phyloP scores from a whole-genome alignment of 768 basidiomycete genomes.

The Pulveroboletus sp. region DNA sequence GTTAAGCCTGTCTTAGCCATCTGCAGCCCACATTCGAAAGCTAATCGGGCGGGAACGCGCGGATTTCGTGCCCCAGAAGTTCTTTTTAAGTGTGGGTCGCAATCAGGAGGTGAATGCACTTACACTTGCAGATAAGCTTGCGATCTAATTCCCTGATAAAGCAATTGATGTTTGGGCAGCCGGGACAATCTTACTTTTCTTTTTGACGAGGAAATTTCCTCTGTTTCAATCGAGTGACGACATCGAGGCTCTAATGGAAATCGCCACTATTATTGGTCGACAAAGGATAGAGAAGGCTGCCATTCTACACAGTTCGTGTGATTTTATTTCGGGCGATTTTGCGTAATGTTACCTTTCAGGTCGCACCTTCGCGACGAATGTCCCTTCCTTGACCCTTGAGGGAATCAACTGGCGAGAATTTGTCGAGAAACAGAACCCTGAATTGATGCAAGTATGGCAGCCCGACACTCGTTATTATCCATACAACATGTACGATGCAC shows the following conservation, averaged over 20 bases:
- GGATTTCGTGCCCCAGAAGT: slow-evolving; percentile 98
- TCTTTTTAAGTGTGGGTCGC: slow-evolving; percentile 88
- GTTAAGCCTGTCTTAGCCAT: background rate
- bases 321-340: background rate
- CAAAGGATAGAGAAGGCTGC: slow-evolving; percentile 83
- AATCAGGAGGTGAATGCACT: slow-evolving; percentile 75
- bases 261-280: slow-evolving; percentile 82
- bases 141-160: slow-evolving; percentile 32
- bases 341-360: slow-evolving; percentile 44
- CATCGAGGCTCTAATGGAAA: slow-evolving; percentile 93
- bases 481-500: slow-evolving; percentile 35
- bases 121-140: background rate
- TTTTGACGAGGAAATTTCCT: slow-evolving; percentile 90
- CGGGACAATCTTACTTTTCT: slow-evolving; percentile 89
- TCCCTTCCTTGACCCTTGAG: slow-evolving; percentile 69
- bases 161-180: slow-evolving; percentile 97
- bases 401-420: slow-evolving; percentile 73
- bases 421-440: slow-evolving; percentile 76
- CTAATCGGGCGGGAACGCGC: slow-evolving; percentile 94
- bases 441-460: slow-evolving; percentile 49
- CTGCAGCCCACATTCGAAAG: slow-evolving; percentile 75
- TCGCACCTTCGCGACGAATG: slow-evolving; percentile 86
- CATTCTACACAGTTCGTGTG: slow-evolving; percentile 76
- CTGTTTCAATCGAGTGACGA: slow-evolving; percentile 94
- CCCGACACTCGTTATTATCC: slow-evolving; percentile 57